These are phyloP conservation scores for Themeda triandra DNA, from an alignment of 176 grass and related monocot genomes.

Conservation along the genomic window DNA sequence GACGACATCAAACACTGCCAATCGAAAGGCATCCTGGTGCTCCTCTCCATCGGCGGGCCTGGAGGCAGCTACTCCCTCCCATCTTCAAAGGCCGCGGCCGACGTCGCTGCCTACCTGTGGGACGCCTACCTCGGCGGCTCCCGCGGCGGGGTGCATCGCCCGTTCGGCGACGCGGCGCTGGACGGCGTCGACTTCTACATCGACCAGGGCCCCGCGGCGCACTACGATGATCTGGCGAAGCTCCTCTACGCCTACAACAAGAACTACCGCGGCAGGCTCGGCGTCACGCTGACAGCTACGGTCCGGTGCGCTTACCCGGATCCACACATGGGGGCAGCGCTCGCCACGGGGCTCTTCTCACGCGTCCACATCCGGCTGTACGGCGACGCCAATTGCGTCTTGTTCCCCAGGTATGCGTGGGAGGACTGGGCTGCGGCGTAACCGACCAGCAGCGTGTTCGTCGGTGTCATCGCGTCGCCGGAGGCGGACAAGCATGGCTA, in stretches of 20 bases:
- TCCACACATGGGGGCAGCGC: neutral
- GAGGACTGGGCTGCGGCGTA: neutral
- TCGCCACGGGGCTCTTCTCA: neutral
- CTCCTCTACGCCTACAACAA: neutral
- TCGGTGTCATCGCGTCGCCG: constrained; percentile 9
- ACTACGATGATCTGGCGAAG: neutral
- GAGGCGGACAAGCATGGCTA: neutral
- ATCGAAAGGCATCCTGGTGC: neutral
- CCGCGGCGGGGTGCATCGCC: no score
- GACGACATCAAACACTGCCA: neutral
- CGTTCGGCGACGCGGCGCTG: no score
- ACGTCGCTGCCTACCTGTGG: no score
- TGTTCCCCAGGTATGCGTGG: neutral
- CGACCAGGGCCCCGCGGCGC: neutral
- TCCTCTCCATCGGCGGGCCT: neutral
- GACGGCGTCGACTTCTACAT: no score
- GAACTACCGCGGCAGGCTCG: neutral
- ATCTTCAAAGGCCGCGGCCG: neutral
- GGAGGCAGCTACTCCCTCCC: neutral
- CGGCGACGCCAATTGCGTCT: neutral
- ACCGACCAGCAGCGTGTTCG: neutral
- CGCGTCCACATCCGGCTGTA: neutral
- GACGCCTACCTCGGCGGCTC: no score
- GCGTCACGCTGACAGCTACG: neutral
- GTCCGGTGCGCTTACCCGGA: constrained; percentile 10